phyloP scores from a whole-genome alignment of 495 filamentous ascomycete genomes.

The Cenococcum geophilum region DNA sequence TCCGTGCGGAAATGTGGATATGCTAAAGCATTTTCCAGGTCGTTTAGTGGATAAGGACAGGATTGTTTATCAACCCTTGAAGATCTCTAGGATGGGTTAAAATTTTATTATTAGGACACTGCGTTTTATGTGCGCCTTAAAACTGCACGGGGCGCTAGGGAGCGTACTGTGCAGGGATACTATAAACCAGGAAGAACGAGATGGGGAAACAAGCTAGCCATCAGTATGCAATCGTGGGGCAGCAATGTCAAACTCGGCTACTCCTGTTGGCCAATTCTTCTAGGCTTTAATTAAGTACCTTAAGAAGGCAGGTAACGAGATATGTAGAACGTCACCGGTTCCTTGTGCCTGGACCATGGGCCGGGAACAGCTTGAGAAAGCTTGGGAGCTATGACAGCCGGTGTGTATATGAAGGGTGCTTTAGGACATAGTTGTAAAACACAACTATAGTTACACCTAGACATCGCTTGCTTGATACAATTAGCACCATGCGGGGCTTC shows the following conservation, averaged over 20 bases:
- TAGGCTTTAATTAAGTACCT: neutral
- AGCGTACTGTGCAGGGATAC: too few relatives aligned
- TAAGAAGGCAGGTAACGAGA: neutral
- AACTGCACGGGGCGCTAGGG: too few relatives aligned
- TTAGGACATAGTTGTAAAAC: neutral
- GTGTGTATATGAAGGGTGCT: neutral
- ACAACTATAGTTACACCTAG: neutral
- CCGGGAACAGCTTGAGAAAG: neutral
- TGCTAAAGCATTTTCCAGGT: too few relatives aligned
- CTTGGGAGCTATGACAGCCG: neutral
- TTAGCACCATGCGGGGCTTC: slow-evolving; percentile 1
- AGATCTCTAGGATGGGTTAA: too few relatives aligned
- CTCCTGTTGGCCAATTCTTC: neutral
- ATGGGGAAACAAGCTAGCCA: neutral
- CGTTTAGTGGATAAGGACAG: too few relatives aligned
- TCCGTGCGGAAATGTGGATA: too few relatives aligned
- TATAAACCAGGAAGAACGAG: too few relatives aligned
- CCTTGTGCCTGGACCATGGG: neutral
- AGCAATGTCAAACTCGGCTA: neutral
- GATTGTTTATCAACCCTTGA: too few relatives aligned
- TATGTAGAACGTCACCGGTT: neutral
- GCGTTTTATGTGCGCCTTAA: too few relatives aligned
- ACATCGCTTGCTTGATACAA: neutral
- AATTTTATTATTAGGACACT: too few relatives aligned
- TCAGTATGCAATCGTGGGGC: neutral